These are phyloP conservation scores for Mucor piriformis DNA, from an alignment of 371 early-diverging fungal genomes.

Conservation along the genomic window DNA sequence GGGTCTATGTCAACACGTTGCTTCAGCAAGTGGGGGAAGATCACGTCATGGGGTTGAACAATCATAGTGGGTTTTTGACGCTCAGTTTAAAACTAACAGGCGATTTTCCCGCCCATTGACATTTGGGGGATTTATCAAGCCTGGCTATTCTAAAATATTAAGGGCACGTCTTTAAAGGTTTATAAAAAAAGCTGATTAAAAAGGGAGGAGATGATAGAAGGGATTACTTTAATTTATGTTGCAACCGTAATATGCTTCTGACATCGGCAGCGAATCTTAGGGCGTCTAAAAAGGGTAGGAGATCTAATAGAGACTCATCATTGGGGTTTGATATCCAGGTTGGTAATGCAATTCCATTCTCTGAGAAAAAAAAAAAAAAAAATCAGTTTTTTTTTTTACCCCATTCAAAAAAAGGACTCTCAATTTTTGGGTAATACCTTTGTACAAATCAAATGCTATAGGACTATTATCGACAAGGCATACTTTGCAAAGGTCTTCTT, in stretches of 20 bases:
- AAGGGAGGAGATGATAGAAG: neutral
- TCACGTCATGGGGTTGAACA: too few relatives aligned
- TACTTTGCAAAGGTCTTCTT: conserved; percentile 85
- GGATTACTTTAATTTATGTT: conserved; percentile 1
- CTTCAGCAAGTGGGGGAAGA: too few relatives aligned
- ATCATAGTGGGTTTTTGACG: too few relatives aligned
- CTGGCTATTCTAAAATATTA: too few relatives aligned
- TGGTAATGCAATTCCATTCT: conserved; percentile 86
- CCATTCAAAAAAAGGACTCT: neutral
- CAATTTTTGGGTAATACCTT: conserved; percentile 54
- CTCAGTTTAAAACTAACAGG: too few relatives aligned
- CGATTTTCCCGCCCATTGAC: too few relatives aligned
- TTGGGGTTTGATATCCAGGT: conserved; percentile 80
- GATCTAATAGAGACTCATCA: conserved; percentile 83
- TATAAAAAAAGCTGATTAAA: neutral
- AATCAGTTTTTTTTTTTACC: conserved; percentile 1
- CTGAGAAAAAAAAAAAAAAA: conserved; percentile 36
- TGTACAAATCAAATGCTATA: conserved; percentile 80
- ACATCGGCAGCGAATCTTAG: conserved; percentile 86
- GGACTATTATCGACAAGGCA: conserved; percentile 92
- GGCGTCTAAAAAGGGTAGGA: conserved; percentile 86
- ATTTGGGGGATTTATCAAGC: too few relatives aligned
- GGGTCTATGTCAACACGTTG: too few relatives aligned
- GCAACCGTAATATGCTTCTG: conserved; percentile 57
- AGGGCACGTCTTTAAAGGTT: too few relatives aligned